Percentiles rank a stretch among this genome's conserved stretches.
Evolutionary conservation across 148 eudicot genomes (phyloP).

Genomic region (Rhododendron simsii): DNA sequence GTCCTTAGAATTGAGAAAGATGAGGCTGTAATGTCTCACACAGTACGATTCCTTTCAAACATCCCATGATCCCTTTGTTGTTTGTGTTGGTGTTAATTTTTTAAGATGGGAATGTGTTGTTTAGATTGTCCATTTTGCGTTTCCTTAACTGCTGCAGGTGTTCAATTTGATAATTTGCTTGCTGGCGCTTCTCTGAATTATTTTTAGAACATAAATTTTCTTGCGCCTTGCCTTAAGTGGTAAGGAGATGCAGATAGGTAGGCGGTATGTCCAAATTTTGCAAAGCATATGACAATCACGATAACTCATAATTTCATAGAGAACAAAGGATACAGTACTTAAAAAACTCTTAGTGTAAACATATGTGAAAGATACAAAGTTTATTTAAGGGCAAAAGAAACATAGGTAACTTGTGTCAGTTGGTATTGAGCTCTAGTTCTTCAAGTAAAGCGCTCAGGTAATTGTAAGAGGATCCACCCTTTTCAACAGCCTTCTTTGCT

Average conservation of each 20-base stretch:
- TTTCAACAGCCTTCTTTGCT: slow-evolving; percentile 11
- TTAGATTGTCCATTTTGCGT: neutral
- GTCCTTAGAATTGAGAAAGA: neutral
- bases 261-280: neutral
- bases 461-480: slow-evolving; percentile 13
- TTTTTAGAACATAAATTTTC: neutral
- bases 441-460: slow-evolving; percentile 4
- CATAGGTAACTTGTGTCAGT: neutral
- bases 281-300: neutral
- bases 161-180: neutral
- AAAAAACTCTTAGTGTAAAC: neutral
- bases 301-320: neutral
- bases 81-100: neutral
- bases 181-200: neutral
- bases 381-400: neutral
- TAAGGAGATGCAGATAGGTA: neutral
- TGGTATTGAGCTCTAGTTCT: neutral
- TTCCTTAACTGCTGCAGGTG: neutral
- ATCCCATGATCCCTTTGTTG: neutral
- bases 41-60: neutral
- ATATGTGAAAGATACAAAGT: neutral
- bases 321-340: neutral
- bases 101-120: neutral
- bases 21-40: neutral
- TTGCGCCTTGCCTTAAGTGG: neutral